Evolutionary conservation across 2,329 filamentous ascomycete species (phyloP), one percentile per base, ranked within the genome.

Genomic region (Ophiostoma australiae): DNA sequence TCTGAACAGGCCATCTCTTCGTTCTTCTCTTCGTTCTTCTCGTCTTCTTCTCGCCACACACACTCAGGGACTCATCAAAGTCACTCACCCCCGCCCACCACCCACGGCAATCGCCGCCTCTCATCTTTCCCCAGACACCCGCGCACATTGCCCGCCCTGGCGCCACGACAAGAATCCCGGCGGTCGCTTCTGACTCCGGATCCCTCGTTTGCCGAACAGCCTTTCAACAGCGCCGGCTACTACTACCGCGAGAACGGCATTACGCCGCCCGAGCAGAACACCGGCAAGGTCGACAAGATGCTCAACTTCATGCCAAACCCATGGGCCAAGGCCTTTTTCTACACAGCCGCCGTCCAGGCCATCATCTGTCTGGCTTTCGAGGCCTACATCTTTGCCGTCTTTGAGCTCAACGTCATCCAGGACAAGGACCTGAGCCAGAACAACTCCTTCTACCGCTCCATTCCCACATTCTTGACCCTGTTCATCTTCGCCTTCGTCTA

Each of bases 401-500:
- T 97, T 80, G 92, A 97, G 79, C 81, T 81, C 63, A 88, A 84
- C 73, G 80, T 90, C 13, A 74, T 74, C 37, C 79, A 86, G 48
- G 75, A 79, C 15, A 80, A 83, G 66, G 77, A 82, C 63, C 77
- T 81, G 71, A 78, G 81, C 39, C 82, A 78, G 67, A 81, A 83
- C 68, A 79, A 87, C 74, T 84, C 87, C 15, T 85, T 88, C 73
- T 84, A 85, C 76, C 86, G 85, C 78, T 90, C 94, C 0, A 97
- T 99, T 74, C 94, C 95, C 35, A 98, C 94, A 52, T 98, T 97
- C 81, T 85, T 99, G 72, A 93, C 94, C 33, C 88, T 99, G 67
- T 97, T 98, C 84, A 97, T 97, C 79, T 97, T 99, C 80, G 95
- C 93, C 73, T 98, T 97, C 82, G 80, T 99, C 72, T 99, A 98